Evolutionary conservation across 176 grass and related monocot species (phyloP), one percentile per base, ranked within the genome.

Genomic region (Guadua angustifolia): DNA sequence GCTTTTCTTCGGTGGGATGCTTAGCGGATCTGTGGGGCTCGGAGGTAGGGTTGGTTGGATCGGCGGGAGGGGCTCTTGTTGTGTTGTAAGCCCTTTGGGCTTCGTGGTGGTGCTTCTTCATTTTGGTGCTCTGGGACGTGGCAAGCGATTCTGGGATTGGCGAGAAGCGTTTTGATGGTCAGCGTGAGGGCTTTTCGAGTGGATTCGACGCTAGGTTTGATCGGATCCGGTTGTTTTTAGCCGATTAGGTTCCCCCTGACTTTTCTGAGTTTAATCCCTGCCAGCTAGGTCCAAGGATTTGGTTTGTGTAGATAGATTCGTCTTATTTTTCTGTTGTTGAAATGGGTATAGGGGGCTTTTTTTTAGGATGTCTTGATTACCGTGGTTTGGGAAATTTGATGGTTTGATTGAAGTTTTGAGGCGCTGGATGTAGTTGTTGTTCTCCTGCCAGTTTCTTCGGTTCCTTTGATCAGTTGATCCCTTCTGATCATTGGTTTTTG

Each of bases 11-110:
- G 4, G 17, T 38, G 29, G 42, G 24, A 26, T 63, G 36, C 45
- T 59, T 26, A 19, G 79, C 45, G 53, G 72, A 86, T 82, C 77
- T 53, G 43, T 59, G 6, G 62, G 1, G 50, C 39, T 51, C 7
- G 32, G 14, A 9, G 21, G 21, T 67, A 66, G 26, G 40, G 32
- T 69, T 18, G 15, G 18, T 33, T 36, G 21, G 43, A 11, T 45
- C 43, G 43, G 9, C 9, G 43, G 43, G 43, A 45, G 43, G 47
- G 13, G 13, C 47, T 49, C 47, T 49, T 49, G 47, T 15, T 15
- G 47, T 49, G 47, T 49, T 49, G 14, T 49, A 0, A 15, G 47
- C 14, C 14, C 13, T 49, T 49, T 16, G 13, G 13, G 45, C 0
- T 16, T 73, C 18, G 2, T 35, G 14, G 4, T 60, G 21, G 6